Base-by-base conservation (phyloP, 495 filamentous ascomycete species). In the Acidomyces sp. region DNA sequence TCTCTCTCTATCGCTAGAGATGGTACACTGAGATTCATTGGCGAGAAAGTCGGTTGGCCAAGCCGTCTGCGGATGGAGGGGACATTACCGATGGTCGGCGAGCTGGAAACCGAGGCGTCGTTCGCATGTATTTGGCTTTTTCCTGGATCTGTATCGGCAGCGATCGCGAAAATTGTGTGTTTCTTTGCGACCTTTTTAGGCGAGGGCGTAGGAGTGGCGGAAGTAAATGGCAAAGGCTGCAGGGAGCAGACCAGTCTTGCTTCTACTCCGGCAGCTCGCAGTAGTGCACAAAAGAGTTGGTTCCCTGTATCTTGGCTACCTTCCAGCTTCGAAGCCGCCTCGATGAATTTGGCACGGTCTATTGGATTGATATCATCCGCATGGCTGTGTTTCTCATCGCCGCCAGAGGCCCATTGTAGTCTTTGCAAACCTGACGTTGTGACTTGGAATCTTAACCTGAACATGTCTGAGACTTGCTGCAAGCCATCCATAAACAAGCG, bases 241-340 rank as follows among this genome's bases (percentile, higher is more conserved):
- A 99, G 67, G 6, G 92, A 99, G 60, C 87, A 96, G 1, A 95
- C 82, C 2, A 99, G 70, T 12, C 90, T 74, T n/a, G 85, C 72
- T 45, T 85, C 76, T 2, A 96, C 74, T 5, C 80, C 85, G 21
- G 68, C 72, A 21, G 73, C 71, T 6, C 90, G 76, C 9, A 99
- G 67, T 18, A 95, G 55, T 6, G 84, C 78, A 60, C 90, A 95
- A 43, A 88, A 93, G 3, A 99, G 58, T 56, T 94, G 86, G 15
- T 85, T 78, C 11, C 87, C 90, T 23, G 90, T 69, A 60, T 97
- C 88, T 32, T 85, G 77, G 29, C 87, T 94, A 4, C 86, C 88
- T 49, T 70, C 53, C 21, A 87, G 57, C 3, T 55, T 65, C 39
- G 63, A 64, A 2, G 85, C 82, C 34, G 82, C 77, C 25, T 63